Conservation (phyloP, 106 monocot genomes). For the Cymbidium sinense region DNA sequence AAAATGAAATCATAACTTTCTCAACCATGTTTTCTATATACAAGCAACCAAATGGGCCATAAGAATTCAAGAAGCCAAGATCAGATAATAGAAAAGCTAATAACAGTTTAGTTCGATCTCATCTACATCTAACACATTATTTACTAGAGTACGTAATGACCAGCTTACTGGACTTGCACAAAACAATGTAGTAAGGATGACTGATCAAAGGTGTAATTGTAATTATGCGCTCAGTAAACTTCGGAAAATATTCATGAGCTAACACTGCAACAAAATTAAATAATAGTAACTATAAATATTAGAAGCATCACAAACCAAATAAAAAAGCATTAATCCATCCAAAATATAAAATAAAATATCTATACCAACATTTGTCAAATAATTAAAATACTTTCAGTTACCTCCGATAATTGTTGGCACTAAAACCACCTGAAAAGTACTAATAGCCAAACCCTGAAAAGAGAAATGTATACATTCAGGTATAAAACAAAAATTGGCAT, state of each 20-base stretch:
- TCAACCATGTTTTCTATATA: too few relatives aligned
- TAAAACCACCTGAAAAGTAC: constrained; percentile 98
- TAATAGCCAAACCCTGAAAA: constrained; percentile 82
- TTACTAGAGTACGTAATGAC: background rate
- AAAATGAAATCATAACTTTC: too few relatives aligned
- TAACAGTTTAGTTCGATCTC: background rate
- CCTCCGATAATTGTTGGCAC: constrained; percentile 90
- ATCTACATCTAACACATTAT: background rate
- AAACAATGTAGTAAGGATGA: constrained; percentile 89
- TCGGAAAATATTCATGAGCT: constrained; percentile 84
- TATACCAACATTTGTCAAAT: background rate
- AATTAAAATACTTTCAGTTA: constrained; percentile 17
- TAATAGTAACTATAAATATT: background rate
- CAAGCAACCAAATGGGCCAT: too few relatives aligned
- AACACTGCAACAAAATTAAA: constrained; percentile 44
- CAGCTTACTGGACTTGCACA: constrained; percentile 80
- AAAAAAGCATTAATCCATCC: background rate
- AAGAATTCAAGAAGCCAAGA: too few relatives aligned
- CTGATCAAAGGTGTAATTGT: constrained; percentile 86
- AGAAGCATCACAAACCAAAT: constrained; percentile 1
- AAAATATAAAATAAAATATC: background rate
- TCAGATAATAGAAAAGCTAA: background rate
- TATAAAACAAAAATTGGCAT: constrained; percentile 1
- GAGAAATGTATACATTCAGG: constrained; percentile 5
- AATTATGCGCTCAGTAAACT: constrained; percentile 80